Base-by-base conservation (phyloP, 176 grass and related monocot genomes). In the Urochloa ruziziensis region DNA sequence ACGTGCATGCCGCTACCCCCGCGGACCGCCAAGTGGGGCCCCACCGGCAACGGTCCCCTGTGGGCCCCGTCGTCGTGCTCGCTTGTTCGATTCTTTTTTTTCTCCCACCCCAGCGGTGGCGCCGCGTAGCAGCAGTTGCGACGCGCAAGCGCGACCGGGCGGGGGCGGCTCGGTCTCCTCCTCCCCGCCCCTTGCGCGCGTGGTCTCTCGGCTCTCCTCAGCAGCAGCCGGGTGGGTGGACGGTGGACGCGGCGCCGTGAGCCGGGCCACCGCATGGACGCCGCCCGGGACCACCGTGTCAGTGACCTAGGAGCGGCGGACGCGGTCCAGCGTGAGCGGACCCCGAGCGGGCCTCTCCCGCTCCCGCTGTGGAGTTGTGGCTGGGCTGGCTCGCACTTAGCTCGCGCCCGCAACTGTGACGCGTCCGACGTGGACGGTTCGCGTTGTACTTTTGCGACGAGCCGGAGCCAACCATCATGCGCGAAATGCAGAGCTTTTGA, bases 351-450 rank as follows among this genome's bases (percentile, higher is more conserved):
- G 0, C 17, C 33, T 10, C 12, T 34, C 14, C 10, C 34, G 3
- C 47, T 49, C 47, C 47, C 47, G 10, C 36, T 52, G 49, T 53
- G 51, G 18, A 53, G 51, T 23, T 21, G 1, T 6, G 40, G 67
- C 67, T 48, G 69, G 67, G 67, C 67, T 72, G 69, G 69, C 69
- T 72, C 42, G 25, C 68, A 71, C 68, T 47, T 9, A 9, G 39
- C 37, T 4, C 1, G 5, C 37, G 37, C 66, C 23, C 36, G 21
- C 57, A 24, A 5, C 58, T 56, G 53, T 56, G 53, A 56, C 53
- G 53, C 58, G 58, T 5, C 11, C 58, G 58, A 61, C 58, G 58
- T 1, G 25, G 58, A 61, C 24, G 11, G 23, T 1, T 68, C 28
- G 4, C 6, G 37, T 46, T 70, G 6, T 70, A 10, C 21, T 37